A percentile compares a stretch with the other conserved stretches of the same genome.
Evolutionary conservation across 2,329 filamentous ascomycete genomes (phyloP).

Genomic region (Triangularia verruculosa): DNA sequence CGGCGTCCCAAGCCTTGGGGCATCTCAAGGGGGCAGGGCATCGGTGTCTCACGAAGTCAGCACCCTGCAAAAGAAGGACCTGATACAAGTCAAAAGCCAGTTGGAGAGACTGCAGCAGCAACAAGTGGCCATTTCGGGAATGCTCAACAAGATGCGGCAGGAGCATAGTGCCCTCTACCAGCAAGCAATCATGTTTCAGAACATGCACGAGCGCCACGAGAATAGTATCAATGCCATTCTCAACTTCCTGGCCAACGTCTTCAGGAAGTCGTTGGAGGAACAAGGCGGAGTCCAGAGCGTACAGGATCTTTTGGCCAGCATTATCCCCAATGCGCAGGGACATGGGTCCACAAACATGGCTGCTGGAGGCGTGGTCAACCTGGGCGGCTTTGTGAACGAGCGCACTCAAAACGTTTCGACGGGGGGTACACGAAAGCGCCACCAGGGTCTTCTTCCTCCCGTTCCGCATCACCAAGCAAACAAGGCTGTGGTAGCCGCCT

Average conservation of each 20-base stretch:
- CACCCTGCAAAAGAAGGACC: conserved; percentile 65
- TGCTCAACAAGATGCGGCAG: conserved; percentile 74
- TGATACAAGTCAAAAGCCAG: conserved; percentile 74
- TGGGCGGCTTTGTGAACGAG: conserved; percentile 56
- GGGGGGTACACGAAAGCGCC: conserved; percentile 47
- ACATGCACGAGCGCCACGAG: conserved; percentile 91
- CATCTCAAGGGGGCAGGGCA: conserved; percentile 18
- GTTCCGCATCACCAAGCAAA: conserved; percentile 43
- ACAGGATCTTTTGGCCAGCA: conserved; percentile 76
- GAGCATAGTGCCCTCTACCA: conserved; percentile 87
- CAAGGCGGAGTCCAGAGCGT: conserved; percentile 73
- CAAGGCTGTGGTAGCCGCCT: conserved; percentile 25
- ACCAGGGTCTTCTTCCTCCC: conserved; percentile 53
- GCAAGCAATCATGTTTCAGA: conserved; percentile 85
- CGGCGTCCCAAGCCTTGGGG: conserved; percentile 22
- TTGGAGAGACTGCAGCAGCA: conserved; percentile 79
- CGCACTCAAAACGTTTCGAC: conserved; percentile 40
- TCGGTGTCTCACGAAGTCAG: conserved; percentile 41
- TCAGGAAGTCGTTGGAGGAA: conserved; percentile 87
- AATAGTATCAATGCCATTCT: conserved; percentile 99
- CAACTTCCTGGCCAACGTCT: conserved; percentile 94
- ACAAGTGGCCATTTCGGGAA: conserved; percentile 79
- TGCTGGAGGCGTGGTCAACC: conserved; percentile 57
- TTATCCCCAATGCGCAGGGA: conserved; percentile 54
- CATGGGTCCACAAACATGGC: conserved; percentile 41